Conservation (phyloP, 2,329 filamentous ascomycete species). For the Bipolaris sorokiniana region DNA sequence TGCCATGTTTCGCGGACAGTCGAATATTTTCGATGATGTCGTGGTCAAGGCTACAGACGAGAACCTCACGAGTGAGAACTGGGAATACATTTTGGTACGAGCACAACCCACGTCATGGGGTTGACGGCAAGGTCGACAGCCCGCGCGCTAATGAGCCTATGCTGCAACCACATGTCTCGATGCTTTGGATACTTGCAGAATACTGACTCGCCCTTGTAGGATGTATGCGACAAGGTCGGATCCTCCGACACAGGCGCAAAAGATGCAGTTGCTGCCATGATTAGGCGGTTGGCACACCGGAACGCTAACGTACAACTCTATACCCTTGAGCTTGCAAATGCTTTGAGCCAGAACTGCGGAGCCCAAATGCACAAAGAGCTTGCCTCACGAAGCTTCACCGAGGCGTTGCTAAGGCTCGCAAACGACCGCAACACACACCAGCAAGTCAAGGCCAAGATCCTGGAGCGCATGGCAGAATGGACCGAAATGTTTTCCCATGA, state of each 20-base stretch:
- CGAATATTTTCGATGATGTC: conserved; percentile 73
- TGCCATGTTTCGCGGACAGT: conserved; percentile 60
- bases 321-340: conserved; percentile 87
- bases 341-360: conserved; percentile 90
- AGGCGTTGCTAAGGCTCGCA: conserved; percentile 87
- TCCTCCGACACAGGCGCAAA: conserved; percentile 67
- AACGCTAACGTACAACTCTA: conserved; percentile 97
- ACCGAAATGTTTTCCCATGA: conserved; percentile 90
- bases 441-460: conserved; percentile 95
- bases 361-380: conserved; percentile 86
- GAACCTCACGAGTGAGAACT: conserved; percentile 87
- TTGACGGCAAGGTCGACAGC: background rate
- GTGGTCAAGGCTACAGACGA: conserved; percentile 91
- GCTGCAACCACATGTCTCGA: background rate
- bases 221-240: conserved; percentile 66
- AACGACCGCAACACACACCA: conserved; percentile 94
- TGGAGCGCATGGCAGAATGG: conserved; percentile 97
- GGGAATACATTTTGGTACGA: conserved; percentile 70
- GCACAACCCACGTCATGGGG: background rate
- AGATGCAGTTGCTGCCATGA: conserved; percentile 86
- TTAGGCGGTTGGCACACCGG: conserved; percentile 88
- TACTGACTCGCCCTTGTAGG: conserved; percentile 49
- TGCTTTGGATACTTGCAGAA: background rate
- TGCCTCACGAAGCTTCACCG: conserved; percentile 90
- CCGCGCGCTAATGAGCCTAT: background rate